Evolutionary conservation across 2,329 filamentous ascomycete genomes (phyloP), one percentile per base, ranked within the genome.

Genomic region (Tolypocladium album): DNA sequence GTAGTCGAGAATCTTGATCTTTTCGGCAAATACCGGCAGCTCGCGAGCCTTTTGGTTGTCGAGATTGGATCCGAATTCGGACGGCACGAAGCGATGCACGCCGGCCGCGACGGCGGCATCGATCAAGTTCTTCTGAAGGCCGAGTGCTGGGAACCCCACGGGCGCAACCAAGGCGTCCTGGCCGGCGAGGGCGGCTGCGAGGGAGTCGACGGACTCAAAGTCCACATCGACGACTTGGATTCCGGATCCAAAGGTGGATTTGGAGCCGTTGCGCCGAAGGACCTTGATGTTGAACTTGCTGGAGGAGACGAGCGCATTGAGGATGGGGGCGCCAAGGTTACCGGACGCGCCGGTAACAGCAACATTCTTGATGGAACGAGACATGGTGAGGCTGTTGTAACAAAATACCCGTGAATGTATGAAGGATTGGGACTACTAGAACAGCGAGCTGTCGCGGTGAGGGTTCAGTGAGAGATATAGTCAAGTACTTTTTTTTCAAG

Each of bases 61-160:
- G 12, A 72, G 60, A 72, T 78, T 69, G 52, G 68, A 66, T 40
- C 76, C 76, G 56, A 79, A 88, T 61, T 88, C 84, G 2, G 81
- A 81, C 2, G 85, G 84, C 39, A 88, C 71, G 72, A 87, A 85
- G 15, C 83, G 78, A 67, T 84, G 77, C 0, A 88, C 83, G 6
- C 84, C 83, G 4, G 83, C 83, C 4, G 78, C 77, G 36, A 83
- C 73, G 39, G 84, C 79, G 0, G 84, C 86, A 39, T 87, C 79
- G 53, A 87, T 76, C 55, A 87, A 72, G 13, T 77, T 68, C 11
- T 58, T 43, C 58, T 74, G 72, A 8, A 60, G 60, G 27, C 72
- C 72, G 47, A 84, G 71, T 1, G 77, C 72, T 1, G 75, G 74
- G 24, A 68, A 66, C 13, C 63, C 66, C 50, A 73, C 36, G 5